phyloP scores from a whole-genome alignment of 768 basidiomycete species.

The Boletus speciosus region DNA sequence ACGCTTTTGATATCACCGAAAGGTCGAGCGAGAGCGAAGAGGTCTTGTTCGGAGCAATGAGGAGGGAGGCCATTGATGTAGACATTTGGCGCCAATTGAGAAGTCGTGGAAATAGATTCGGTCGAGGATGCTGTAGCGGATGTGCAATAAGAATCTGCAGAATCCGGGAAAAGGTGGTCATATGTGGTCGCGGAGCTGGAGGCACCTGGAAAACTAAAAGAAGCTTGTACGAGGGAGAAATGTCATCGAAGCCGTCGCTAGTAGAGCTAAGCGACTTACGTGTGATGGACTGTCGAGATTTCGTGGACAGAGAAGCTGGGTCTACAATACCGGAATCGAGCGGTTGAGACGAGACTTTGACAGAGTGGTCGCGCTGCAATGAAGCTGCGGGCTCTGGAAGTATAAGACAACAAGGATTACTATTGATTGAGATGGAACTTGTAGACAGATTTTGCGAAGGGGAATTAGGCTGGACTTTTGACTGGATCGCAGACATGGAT shows the following conservation, averaged over 20 bases:
- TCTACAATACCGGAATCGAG: slow-evolving; percentile 15
- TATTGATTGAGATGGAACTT: slow-evolving; percentile 11
- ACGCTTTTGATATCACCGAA: slow-evolving; percentile 77
- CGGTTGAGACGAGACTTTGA: slow-evolving; percentile 9
- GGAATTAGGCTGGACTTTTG: slow-evolving; percentile 20
- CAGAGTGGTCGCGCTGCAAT: slow-evolving; percentile 3
- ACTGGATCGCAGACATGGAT: slow-evolving; percentile 18
- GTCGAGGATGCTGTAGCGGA: slow-evolving; percentile 12
- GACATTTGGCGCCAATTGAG: slow-evolving; percentile 62
- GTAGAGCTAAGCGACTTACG: slow-evolving; percentile 12
- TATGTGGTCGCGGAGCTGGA: slow-evolving; percentile 8
- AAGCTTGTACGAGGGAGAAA: slow-evolving; percentile 14
- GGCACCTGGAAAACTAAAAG: slow-evolving; percentile 24
- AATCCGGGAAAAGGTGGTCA: slow-evolving; percentile 9
- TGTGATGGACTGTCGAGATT: slow-evolving; percentile 22
- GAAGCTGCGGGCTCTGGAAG: slow-evolving; percentile 9
- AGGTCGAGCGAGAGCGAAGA: slow-evolving; percentile 66
- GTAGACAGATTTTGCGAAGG: slow-evolving; percentile 12
- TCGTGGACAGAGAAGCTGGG: slow-evolving; percentile 1
- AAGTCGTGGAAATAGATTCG: slow-evolving; percentile 9
- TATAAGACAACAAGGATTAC: slow-evolving; percentile 21
- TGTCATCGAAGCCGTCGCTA: neutral
- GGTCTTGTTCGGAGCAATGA: slow-evolving; percentile 76
- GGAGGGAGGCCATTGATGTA: slow-evolving; percentile 88
- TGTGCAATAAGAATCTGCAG: slow-evolving; percentile 12